Conservation (phyloP, 305 asterid species). For the Plantago lanceolata region DNA sequence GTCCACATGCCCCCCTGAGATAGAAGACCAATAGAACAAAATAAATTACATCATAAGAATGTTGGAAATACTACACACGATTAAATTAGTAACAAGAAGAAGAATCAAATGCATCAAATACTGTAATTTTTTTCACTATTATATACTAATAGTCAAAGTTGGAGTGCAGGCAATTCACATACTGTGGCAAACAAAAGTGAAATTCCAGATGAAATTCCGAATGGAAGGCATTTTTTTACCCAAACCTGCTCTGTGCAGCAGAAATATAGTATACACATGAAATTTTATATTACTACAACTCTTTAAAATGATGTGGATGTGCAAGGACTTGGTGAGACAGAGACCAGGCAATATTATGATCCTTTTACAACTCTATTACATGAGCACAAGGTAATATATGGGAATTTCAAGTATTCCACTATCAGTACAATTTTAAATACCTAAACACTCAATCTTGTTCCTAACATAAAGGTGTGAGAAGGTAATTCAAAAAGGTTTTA, state of each 20-base stretch:
- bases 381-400: too few species aligned
- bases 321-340: too few species aligned
- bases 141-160: too few species aligned
- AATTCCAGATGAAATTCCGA: background rate
- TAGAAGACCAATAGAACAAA: constrained; percentile 25
- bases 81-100: constrained; percentile 15
- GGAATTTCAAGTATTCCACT: too few species aligned
- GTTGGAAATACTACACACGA: constrained; percentile 17
- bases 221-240: background rate
- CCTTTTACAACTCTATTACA: too few species aligned
- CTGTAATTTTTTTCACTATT: background rate
- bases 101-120: constrained; percentile 18
- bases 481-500: too few species aligned
- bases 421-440: too few species aligned
- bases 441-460: too few species aligned
- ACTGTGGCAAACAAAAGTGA: background rate
- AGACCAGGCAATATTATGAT: background rate
- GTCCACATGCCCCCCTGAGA: constrained; percentile 91
- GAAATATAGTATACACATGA: too few species aligned
- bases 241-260: too few species aligned
- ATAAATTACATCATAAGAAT: constrained; percentile 6
- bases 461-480: too few species aligned
- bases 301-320: background rate
- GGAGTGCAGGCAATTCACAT: too few species aligned
- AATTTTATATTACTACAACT: background rate